Base-by-base conservation (phyloP, 495 filamentous ascomycete genomes). In the Penicillium goetzii region DNA sequence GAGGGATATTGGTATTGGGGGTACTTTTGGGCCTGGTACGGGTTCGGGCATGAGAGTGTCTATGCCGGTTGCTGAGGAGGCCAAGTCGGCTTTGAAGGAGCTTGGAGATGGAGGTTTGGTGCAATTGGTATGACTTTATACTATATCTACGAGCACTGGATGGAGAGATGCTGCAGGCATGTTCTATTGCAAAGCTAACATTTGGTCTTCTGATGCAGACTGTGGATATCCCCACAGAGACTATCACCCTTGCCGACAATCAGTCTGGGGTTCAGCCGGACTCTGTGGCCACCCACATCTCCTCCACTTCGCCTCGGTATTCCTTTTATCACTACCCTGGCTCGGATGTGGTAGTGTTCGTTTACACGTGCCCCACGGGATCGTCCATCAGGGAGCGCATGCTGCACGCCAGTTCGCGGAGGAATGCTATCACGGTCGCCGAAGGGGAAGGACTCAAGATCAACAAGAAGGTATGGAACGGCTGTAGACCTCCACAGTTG, bases 361-460 rank as follows among this genome's bases (percentile, higher is more conserved):
- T 98, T 70, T 98, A 97, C 76, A 97, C 93, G 8, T 97, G 94
- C 70, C 95, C 95, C 4, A 81, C 84, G 3, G 85, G 78, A 4
- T 86, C 88, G 0, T 91, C 90, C 66, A 91, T 98, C 79, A 97
- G 92, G 77, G 92, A 92, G 73, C 87, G 92, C 56, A 99, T 99
- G 95, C 78, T 98, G 65, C 97, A 97, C 74, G 92, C 96, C 34
- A 88, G 91, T 36, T 90, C 90, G 66, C 91, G 92, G 71, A 84
- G 84, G 33, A 85, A 85, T 38, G 91, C 92, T 8, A 79, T 96
- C 45, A 72, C 79, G 17, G 70, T 92, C 33, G 92, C 91, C 62
- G 81, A 80, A 41, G 86, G 91, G 64, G 88, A 88, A 17, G 90
- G 90, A 6, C 74, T 97, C 59, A 81, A 85, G 59, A 80, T 93